Percentiles rank a stretch among this genome's conserved stretches.
Evolutionary conservation across 257 asterid genomes (phyloP).

Genomic region (Nemophila menziesii): DNA sequence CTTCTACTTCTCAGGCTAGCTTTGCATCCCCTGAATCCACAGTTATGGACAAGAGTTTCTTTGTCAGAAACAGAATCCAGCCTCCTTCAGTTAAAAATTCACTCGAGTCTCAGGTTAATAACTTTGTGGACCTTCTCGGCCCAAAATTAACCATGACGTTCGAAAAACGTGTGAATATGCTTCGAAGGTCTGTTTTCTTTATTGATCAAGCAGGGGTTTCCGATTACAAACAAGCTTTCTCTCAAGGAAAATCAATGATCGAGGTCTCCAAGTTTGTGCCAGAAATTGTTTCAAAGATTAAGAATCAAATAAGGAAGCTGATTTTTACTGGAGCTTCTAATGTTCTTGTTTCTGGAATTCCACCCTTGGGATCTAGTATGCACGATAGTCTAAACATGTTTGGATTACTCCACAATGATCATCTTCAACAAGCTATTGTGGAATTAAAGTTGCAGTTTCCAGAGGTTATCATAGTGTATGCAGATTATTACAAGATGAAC

Average conservation of each 20-base stretch:
- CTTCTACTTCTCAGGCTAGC: not conserved
- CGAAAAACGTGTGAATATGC: not conserved
- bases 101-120: not conserved
- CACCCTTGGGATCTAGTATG: no score
- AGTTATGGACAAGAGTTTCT: constrained; percentile 4
- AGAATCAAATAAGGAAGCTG: not conserved
- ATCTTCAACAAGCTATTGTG: no score
- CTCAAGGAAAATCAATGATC: constrained; percentile 7
- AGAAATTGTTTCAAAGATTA: constrained; percentile 4
- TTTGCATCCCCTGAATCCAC: constrained; percentile 5
- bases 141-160: not conserved
- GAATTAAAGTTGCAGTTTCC: no score
- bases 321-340: not conserved
- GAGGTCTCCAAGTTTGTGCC: constrained; percentile 1
- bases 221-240: constrained; percentile 6
- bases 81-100: not conserved
- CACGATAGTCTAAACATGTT: no score
- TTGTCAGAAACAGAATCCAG: constrained; percentile 6
- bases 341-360: not conserved
- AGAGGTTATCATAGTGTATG: no score
- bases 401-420: no score
- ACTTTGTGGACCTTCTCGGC: not conserved
- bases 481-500: no score
- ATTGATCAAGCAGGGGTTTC: not conserved
- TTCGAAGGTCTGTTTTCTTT: constrained; percentile 4